Base-by-base conservation (phyloP, 2,329 filamentous ascomycete species). In the Arthrobotrys musiformis region DNA sequence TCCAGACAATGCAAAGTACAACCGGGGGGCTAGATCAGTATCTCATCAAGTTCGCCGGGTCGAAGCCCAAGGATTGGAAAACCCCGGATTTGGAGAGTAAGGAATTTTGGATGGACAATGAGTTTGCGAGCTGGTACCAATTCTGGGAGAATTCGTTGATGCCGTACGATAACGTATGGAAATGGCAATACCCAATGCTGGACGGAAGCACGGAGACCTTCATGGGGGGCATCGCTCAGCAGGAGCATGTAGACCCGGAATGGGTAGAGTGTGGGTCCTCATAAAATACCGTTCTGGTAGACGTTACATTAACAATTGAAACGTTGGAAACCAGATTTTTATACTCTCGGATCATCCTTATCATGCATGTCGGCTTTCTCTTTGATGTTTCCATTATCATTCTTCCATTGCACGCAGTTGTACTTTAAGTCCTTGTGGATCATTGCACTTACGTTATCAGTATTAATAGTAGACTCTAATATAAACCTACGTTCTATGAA, bases 111-210 rank as follows among this genome's bases (percentile, higher is more conserved):
- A 30, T 58, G 50, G 74, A 78, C 11, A 54, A 42, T 15, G 52
- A 78, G 15, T 72, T 63, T 24, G 63, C 60, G 9, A 52, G 33
- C 11, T 78, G 74, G 74, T 78, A 78, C 54, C 9, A n/a, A 26
- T 64, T 67, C 17, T 78, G 74, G 74, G 69, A 72, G 33, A 58
- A 17, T 2, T 70, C 66, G 3, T 52, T 77, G 19, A 70, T 77
- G 73, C 73, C 73, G 6, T 66, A 70, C 15, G 73, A 77, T 9
- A 70, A 77, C 40, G 61, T 77, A 5, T 77, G 73, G 73, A 15
- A 6, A 6, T 67, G 52, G 50, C 73, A 77, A 44, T 77, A 77
- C 44, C 73, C 73, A 9, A 70, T 70, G 66, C 26, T 77, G 22
- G 73, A 44, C 2, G 64, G n/a, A n/a, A n/a, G n/a, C n/a, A n/a